Percentiles rank a stretch among this genome's conserved stretches.
Conservation (phyloP, 306 rosid species). For the Acacia crassicarpa region DNA sequence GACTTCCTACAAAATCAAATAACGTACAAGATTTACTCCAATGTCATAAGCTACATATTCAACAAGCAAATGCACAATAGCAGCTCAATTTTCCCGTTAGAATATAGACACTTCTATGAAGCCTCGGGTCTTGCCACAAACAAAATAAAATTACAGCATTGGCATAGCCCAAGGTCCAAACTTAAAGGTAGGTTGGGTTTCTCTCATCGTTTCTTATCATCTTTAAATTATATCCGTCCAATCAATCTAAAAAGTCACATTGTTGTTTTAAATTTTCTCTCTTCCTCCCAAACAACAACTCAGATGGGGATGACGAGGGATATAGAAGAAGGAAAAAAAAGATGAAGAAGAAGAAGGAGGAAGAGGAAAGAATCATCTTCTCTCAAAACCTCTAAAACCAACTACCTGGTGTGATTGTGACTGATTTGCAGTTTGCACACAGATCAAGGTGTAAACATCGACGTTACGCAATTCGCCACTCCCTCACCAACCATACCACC, state of each 20-base stretch:
- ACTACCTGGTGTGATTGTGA: neutral
- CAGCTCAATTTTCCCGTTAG: neutral
- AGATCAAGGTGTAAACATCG: neutral
- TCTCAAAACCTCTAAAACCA: neutral
- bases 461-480: neutral
- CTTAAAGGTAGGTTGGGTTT: neutral
- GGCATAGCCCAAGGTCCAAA: constrained; percentile 23
- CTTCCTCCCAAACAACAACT: no score
- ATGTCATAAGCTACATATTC: neutral
- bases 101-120: no score
- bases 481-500: constrained; percentile 9
- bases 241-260: no score
- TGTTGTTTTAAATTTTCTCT: no score
- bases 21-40: neutral
- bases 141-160: neutral
- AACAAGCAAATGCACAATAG: neutral
- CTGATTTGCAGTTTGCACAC: neutral
- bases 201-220: no score
- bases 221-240: no score
- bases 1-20: constrained; percentile 58
- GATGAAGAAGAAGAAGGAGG: no score
- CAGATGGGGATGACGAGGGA: no score
- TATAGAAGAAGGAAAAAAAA: no score
- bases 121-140: no score
- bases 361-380: no score